Evolutionary conservation across 495 filamentous ascomycete species (phyloP).

Genomic region (Xylaria nigripes): DNA sequence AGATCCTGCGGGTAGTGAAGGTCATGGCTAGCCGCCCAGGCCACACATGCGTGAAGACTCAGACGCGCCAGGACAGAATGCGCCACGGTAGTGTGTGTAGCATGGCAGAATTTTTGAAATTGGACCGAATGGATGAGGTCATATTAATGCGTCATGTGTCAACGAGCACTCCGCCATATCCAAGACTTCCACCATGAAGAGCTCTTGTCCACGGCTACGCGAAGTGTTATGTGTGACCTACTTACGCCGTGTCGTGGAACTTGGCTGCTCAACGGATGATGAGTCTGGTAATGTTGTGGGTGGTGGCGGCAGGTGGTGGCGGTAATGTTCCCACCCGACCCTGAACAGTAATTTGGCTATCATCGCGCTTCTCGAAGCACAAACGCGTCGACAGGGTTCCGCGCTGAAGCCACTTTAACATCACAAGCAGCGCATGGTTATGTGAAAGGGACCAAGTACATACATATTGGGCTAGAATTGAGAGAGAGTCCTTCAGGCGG

Average conservation of each 20-base stretch:
- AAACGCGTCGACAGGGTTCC: not conserved
- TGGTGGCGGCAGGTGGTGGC: not conserved
- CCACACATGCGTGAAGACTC: conserved; percentile 4
- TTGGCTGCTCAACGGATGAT: not conserved
- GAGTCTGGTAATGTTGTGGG: not conserved
- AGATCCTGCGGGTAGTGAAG: no score
- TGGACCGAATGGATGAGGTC: not conserved
- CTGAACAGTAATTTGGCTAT: not conserved
- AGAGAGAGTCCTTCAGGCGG: not conserved
- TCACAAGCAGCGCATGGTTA: not conserved
- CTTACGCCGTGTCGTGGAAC: not conserved
- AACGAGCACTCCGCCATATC: not conserved
- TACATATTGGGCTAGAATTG: not conserved
- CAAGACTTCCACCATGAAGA: not conserved
- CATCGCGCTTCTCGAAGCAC: not conserved
- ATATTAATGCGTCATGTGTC: not conserved
- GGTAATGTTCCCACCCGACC: not conserved
- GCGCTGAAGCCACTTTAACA: not conserved
- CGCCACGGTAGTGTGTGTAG: not conserved
- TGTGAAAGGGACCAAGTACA: no score
- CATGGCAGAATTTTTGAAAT: no score
- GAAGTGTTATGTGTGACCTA: not conserved
- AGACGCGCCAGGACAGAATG: not conserved
- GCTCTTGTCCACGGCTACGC: not conserved
- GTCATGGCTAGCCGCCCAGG: not conserved